These are phyloP conservation scores for Pythium aphanidermatum DNA, from an alignment of 352 stramenopile genomes.

Conservation along the genomic window DNA sequence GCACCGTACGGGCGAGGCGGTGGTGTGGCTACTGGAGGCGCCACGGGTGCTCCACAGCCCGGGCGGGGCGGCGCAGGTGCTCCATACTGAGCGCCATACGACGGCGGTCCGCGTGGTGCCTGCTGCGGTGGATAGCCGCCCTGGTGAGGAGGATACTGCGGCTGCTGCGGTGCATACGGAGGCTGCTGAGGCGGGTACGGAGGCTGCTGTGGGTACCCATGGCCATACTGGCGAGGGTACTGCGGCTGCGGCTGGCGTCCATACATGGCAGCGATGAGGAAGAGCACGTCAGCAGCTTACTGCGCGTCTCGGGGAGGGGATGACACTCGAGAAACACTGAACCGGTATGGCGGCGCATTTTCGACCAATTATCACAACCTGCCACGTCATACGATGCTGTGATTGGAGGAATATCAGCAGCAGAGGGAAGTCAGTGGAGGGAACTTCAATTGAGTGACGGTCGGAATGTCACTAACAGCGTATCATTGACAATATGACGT, in stretches of 20 bases:
- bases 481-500: too few relatives aligned
- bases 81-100: conserved; percentile 3
- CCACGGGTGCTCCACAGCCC: background rate
- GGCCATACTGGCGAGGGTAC: conserved; percentile 4
- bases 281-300: too few relatives aligned
- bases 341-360: too few relatives aligned
- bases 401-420: too few relatives aligned
- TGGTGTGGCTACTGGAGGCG: background rate
- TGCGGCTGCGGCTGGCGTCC: conserved; percentile 13
- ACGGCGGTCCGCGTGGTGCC: background rate
- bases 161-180: conserved; percentile 2
- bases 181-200: conserved; percentile 8
- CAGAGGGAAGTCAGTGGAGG: too few relatives aligned
- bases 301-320: too few relatives aligned
- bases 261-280: conserved; percentile 16
- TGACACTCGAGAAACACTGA: too few relatives aligned
- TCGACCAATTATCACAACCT: too few relatives aligned
- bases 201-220: conserved; percentile 5
- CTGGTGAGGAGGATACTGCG: conserved; percentile 2
- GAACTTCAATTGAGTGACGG: too few relatives aligned
- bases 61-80: background rate
- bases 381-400: too few relatives aligned
- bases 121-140: background rate
- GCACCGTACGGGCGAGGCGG: conserved; percentile 1
- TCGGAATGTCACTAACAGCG: too few relatives aligned